Base-by-base conservation (phyloP, 345 rosid genomes). In the Trapa incisa region DNA sequence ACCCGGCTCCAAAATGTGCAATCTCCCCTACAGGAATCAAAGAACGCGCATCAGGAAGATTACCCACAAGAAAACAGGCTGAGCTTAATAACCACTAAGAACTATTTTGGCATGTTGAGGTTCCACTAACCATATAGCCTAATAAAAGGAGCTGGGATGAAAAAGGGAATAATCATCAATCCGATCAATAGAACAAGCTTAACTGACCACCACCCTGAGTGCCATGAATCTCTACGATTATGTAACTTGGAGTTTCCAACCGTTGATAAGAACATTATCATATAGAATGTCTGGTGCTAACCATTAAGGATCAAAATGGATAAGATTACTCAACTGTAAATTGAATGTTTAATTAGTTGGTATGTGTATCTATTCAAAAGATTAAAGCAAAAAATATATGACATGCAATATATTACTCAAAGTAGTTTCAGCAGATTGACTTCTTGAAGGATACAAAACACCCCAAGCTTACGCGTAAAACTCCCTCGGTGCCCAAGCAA, bases 1-100 rank as follows among this genome's bases (percentile, higher is more conserved):
- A 93, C 97, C 98, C 97, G 71, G 98, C 98, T 74, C 98, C 98
- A 80, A 93, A 93, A 85, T 87, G 98, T 17, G 97, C 96, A 70
- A 93, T 75, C 77, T 90, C 94, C 67, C 98, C 98, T 92, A 86
- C 80, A 54, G 75, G 74, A 69, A 39, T 57, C 39, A 16, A 50
- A 61, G 43, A 37, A 45, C 17, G 7, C 53, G 53, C 38, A 74
- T 57, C 66, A 0, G 61, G 36, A 3, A 58, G 35, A 57, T 47
- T 66, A 65, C 47, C 50, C 45, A 0, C 22, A 9, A 54, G 9
- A 39, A 53, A 33, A 57, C 14, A 17, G 15, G 15, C 17, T 13
- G 41, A 47, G 45, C 52, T 12, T 37, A 58, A 32, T 47, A 68
- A 47, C 56, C 33, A 15, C 65, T 45, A 5, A 66, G 38, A 42